Evolutionary conservation across 495 filamentous ascomycete species (phyloP).

Genomic region (Penicillium odoratum): DNA sequence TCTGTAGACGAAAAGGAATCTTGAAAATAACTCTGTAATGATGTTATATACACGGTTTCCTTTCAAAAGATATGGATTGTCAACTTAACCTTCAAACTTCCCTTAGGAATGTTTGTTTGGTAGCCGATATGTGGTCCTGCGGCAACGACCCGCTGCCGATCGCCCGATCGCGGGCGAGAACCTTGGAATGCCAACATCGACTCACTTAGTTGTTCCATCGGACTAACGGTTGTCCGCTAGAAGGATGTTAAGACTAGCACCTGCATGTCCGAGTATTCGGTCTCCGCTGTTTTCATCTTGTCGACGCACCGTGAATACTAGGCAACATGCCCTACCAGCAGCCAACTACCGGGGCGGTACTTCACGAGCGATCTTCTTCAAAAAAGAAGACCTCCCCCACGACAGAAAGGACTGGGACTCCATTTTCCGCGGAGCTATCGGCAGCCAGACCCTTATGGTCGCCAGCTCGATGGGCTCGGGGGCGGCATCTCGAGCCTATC

Average conservation of each 20-base stretch:
- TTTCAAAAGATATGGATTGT: not conserved
- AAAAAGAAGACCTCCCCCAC: constrained; percentile 50
- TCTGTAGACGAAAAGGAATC: not conserved
- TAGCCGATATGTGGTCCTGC: not conserved
- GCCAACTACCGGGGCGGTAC: constrained; percentile 75
- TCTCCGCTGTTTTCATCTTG: not conserved
- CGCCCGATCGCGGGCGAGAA: not conserved
- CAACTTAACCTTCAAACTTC: not conserved
- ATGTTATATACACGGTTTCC: not conserved
- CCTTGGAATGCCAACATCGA: not conserved
- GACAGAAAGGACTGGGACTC: constrained; percentile 49
- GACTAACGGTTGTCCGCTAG: not conserved
- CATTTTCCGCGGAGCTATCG: constrained; percentile 63
- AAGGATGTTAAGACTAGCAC: not conserved
- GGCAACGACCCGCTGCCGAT: not conserved
- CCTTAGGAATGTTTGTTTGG: not conserved
- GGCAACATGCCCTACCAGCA: constrained; percentile 53
- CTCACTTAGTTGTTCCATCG: not conserved
- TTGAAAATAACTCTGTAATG: too few species aligned
- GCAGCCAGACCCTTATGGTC: constrained; percentile 65
- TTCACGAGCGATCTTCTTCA: constrained; percentile 66
- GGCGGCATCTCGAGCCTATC: constrained; percentile 68
- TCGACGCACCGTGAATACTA: constrained; percentile 1
- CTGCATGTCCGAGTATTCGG: not conserved
- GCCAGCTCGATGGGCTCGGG: constrained; percentile 73